These are phyloP conservation scores for Apiospora sp. DNA, from an alignment of 2,329 filamentous ascomycete species.

Conservation along the genomic window DNA sequence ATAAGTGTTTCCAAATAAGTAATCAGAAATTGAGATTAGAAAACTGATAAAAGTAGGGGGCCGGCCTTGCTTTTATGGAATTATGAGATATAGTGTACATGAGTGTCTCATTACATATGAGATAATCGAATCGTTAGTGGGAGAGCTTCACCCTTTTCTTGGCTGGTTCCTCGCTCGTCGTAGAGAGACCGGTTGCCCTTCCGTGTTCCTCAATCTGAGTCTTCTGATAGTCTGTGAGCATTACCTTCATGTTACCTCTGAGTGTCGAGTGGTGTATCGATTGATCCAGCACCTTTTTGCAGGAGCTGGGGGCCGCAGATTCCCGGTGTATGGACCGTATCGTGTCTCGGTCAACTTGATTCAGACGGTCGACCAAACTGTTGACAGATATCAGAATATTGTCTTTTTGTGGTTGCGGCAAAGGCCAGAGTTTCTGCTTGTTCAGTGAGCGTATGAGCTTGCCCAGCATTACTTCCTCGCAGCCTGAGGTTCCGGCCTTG, in stretches of 20 bases:
- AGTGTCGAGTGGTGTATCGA: neutral
- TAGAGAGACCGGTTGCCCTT: neutral
- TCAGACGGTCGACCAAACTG: neutral
- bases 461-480: neutral
- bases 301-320: neutral
- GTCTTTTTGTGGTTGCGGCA: neutral
- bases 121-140: neutral
- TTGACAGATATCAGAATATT: neutral
- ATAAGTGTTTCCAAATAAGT: no score
- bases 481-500: neutral
- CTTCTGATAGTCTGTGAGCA: neutral
- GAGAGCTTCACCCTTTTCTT: neutral
- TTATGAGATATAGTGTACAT: no score
- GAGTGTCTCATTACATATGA: no score
- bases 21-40: no score
- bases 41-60: no score
- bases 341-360: neutral
- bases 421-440: neutral
- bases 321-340: neutral
- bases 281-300: neutral
- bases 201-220: neutral
- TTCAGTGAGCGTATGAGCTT: neutral
- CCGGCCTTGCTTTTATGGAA: no score
- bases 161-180: neutral
- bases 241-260: no score